Evolutionary conservation across 1,284 basidiomycete genomes (phyloP).

Genomic region (Violaceomyces palustris): DNA sequence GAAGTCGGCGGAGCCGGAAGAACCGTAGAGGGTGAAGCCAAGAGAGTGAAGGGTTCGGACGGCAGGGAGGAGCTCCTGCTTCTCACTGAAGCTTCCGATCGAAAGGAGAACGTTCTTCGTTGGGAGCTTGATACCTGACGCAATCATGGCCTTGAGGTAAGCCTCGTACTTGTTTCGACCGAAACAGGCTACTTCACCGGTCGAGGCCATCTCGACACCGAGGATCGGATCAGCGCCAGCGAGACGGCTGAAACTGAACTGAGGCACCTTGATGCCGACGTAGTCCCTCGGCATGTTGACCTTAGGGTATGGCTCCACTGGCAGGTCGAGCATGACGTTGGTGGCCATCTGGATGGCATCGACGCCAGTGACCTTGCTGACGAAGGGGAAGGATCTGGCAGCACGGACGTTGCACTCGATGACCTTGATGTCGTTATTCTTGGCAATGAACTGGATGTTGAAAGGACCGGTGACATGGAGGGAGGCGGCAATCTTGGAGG

Average conservation of each 20-base stretch:
- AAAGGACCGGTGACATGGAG: conserved; percentile 97
- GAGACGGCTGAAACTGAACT: conserved; percentile 93
- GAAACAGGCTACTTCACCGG: conserved; percentile 97
- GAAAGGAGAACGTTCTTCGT: conserved; percentile 94
- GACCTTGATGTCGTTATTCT: conserved; percentile 99
- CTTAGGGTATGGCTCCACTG: conserved; percentile 85
- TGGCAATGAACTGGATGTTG: conserved; percentile 99
- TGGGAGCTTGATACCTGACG: conserved; percentile 86
- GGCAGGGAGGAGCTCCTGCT: conserved; percentile 88
- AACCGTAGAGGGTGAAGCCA: conserved; percentile 95
- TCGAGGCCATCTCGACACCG: conserved; percentile 99
- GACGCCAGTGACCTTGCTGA: conserved; percentile 93
- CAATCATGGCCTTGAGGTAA: conserved; percentile 92
- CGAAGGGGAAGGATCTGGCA: conserved; percentile 97
- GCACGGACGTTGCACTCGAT: conserved; percentile 99
- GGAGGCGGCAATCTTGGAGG: conserved; percentile 87
- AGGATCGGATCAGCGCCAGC: conserved; percentile 94
- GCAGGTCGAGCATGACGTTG: conserved; percentile 90
- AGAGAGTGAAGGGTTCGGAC: conserved; percentile 93
- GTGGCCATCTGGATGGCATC: conserved; percentile 98
- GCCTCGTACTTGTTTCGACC: conserved; percentile 97
- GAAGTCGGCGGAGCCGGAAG: conserved; percentile 75
- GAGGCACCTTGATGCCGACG: conserved; percentile 96
- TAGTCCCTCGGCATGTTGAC: conserved; percentile 81
- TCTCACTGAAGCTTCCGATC: conserved; percentile 94